Percentiles rank a stretch among this genome's conserved stretches.
Conservation (phyloP, 148 eudicot genomes). For the Silene latifolia region DNA sequence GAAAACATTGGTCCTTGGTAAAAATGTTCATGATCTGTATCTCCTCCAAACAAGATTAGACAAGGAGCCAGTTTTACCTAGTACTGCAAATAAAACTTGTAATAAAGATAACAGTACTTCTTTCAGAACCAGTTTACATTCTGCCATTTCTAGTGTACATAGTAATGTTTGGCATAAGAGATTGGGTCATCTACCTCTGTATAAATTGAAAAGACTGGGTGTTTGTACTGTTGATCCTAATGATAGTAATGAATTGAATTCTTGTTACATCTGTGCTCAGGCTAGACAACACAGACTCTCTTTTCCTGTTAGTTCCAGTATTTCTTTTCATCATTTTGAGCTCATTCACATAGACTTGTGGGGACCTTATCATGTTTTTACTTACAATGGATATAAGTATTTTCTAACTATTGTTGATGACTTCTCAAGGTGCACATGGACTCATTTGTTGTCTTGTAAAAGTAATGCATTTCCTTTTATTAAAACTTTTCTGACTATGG, state of each 20-base stretch:
- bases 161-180: background rate
- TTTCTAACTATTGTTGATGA: background rate
- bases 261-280: background rate
- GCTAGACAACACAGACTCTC: background rate
- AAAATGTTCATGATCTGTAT: too few species aligned
- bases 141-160: too few species aligned
- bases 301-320: background rate
- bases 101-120: too few species aligned
- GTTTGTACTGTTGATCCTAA: background rate
- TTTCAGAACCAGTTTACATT: too few species aligned
- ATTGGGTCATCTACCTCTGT: background rate
- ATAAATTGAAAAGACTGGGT: background rate
- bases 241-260: background rate
- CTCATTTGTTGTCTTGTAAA: background rate
- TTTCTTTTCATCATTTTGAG: background rate
- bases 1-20: too few species aligned
- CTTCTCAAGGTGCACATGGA: background rate
- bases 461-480: background rate
- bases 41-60: too few species aligned
- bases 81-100: too few species aligned
- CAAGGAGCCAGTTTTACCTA: too few species aligned
- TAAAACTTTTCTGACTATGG: background rate
- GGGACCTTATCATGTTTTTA: too few species aligned
- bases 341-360: background rate
- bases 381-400: background rate